Evolutionary conservation across 2,329 filamentous ascomycete species (phyloP), one percentile per base, ranked within the genome.

Genomic region (Neoarthrinium moseri): DNA sequence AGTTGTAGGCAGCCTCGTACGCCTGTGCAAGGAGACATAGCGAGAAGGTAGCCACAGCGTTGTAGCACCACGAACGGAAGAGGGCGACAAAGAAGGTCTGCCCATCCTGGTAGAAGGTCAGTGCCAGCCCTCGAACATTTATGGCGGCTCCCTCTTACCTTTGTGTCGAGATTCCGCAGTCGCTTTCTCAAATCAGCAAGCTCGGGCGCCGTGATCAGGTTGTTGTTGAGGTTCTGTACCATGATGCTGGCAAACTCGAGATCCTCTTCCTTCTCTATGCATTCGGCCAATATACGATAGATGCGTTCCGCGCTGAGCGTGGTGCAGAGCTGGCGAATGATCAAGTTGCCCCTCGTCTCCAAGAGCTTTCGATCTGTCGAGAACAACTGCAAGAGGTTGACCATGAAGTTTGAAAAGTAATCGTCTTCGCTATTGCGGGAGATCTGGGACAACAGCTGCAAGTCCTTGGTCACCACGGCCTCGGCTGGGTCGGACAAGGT

Each of bases 221-320:
- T 99, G 67, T 99, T 99, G 71, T 99, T 99, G 43, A 99, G 77
- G 59, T 97, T 97, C 65, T 99, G 94, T 23, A 99, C 91, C 94
- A 99, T 99, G 58, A 99, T 97, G 63, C 92, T 96, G 13, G 94
- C 92, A 67, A 99, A 99, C 64, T 99, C 95, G 33, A 99, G 83
- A 63, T 99, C 94, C 69, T 97, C 94, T 65, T 99, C 94, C 61
- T 91, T 95, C 66, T 97, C 94, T 8, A 99, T 87, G 56, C 94
- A 96, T 58, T 99, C 94, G 21, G 94, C 95, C 52, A 99, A 76
- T 3, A 91, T 97, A 24, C 94, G 84, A 61, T 97, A 99, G 48
- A 99, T 99, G 36, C 91, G 83, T 65, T 99, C 94, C 0, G 94
- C 88, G 54, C 91, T 96, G 22, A 99, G 75, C 49, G 89, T 96